phyloP scores from a whole-genome alignment of 1,139 yeast genomes.

The Magnusiomyces suaveolens region DNA sequence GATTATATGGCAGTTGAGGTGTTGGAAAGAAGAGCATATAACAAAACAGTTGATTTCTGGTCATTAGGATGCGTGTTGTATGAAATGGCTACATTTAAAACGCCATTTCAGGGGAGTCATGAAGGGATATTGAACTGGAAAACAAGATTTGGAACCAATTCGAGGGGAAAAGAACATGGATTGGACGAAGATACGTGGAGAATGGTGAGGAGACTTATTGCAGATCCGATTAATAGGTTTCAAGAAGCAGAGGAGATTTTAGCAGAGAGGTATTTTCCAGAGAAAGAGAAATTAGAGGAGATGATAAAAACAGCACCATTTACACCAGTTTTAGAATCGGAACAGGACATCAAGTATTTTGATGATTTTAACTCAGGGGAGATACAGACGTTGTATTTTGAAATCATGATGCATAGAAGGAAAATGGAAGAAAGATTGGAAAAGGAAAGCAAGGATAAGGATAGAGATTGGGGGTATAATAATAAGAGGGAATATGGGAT shows the following conservation, averaged over 20 bases:
- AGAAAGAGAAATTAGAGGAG: constrained; percentile 1
- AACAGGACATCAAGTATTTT: constrained; percentile 14
- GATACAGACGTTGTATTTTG: constrained; percentile 13
- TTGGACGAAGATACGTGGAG: constrained; percentile 12
- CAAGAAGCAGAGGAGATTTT: constrained; percentile 12
- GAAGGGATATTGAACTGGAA: constrained; percentile 9
- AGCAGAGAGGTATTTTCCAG: constrained; percentile 9
- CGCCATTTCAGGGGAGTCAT: constrained; percentile 15
- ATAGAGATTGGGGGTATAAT: background rate
- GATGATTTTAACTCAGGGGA: constrained; percentile 16
- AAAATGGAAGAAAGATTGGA: constrained; percentile 11
- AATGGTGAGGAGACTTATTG: constrained; percentile 8
- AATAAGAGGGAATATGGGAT: constrained; percentile 8
- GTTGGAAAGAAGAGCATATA: constrained; percentile 9
- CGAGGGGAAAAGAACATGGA: background rate
- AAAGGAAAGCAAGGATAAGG: constrained; percentile 1
- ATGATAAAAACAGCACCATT: constrained; percentile 9
- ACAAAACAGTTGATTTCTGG: constrained; percentile 15
- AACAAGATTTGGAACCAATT: background rate
- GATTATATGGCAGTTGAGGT: constrained; percentile 16
- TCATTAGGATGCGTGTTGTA: constrained; percentile 14
- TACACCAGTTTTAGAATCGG: constrained; percentile 12
- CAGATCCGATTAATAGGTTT: constrained; percentile 6
- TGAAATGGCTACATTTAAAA: constrained; percentile 14
- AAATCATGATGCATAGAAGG: constrained; percentile 13